phyloP scores from a whole-genome alignment of 345 rosid species.

The Chamaenerion angustifolium region DNA sequence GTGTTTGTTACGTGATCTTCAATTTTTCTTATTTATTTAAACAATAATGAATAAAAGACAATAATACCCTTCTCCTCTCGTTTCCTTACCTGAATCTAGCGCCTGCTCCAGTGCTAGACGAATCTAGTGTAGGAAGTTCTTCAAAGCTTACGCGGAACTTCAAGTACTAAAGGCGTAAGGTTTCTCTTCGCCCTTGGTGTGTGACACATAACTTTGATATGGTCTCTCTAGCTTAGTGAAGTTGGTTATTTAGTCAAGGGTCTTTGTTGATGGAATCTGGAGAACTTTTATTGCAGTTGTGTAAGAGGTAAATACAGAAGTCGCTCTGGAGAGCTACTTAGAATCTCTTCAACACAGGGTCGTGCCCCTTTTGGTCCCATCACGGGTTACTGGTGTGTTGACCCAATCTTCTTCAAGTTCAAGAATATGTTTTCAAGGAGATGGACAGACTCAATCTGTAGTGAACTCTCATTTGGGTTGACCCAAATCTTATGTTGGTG shows the following conservation, averaged over 20 bases:
- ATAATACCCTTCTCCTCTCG: no score
- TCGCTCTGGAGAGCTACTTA: conserved; percentile 67
- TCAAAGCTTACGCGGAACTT: conserved; percentile 26
- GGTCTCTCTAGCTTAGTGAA: neutral
- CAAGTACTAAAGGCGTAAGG: conserved; percentile 8
- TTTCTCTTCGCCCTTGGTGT: conserved; percentile 5
- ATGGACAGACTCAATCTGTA: conserved; percentile 86
- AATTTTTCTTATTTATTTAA: no score
- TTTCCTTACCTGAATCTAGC: no score
- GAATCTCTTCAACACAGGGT: conserved; percentile 41
- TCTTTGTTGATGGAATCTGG: neutral
- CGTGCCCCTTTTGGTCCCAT: conserved; percentile 57
- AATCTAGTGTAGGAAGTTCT: conserved; percentile 17
- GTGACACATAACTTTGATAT: conserved; percentile 10
- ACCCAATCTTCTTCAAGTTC: conserved; percentile 89
- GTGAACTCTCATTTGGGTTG: no score
- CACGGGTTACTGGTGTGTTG: conserved; percentile 65
- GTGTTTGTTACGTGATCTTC: no score
- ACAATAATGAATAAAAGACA: no score
- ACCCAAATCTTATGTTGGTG: no score
- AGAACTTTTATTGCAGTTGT: conserved; percentile 7
- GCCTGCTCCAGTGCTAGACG: no score
- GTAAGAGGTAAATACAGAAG: conserved; percentile 21
- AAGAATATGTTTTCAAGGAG: conserved; percentile 92
- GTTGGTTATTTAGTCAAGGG: neutral